phyloP scores from a whole-genome alignment of 148 eudicot species.

The Rhododendron ferrugineum region DNA sequence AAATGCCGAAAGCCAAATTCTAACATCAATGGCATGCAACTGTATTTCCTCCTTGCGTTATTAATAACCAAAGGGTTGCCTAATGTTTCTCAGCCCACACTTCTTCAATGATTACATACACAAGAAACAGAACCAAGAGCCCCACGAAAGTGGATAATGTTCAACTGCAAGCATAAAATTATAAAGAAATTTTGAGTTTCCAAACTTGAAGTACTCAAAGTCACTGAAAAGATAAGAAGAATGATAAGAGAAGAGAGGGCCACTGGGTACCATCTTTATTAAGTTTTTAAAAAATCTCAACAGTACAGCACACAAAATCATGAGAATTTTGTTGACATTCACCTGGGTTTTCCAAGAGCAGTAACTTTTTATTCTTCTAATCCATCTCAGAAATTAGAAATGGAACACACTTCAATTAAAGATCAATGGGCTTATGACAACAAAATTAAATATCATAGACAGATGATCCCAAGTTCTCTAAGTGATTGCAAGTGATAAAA shows the following conservation, averaged over 20 bases:
- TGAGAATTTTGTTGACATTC: not conserved
- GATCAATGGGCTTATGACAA: too few relatives aligned
- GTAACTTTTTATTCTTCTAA: not conserved
- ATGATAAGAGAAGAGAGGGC: not conserved
- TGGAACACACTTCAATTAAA: not conserved
- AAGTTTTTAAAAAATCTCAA: not conserved
- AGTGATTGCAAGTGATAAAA: not conserved
- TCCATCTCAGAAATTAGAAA: not conserved
- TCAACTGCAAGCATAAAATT: not conserved
- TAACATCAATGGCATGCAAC: too few relatives aligned
- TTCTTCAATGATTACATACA: not conserved
- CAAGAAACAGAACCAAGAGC: not conserved
- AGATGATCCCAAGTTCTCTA: too few relatives aligned
- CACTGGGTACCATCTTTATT: not conserved
- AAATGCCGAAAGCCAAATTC: too few relatives aligned
- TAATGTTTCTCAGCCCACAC: not conserved
- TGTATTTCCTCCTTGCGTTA: too few relatives aligned
- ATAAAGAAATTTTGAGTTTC: not conserved
- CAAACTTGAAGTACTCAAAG: not conserved
- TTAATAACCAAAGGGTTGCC: not conserved
- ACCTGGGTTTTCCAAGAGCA: not conserved
- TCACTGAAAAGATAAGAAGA: not conserved
- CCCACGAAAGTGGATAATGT: not conserved
- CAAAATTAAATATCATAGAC: too few relatives aligned
- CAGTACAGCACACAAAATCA: not conserved